Conservation (phyloP, 306 rosid species). For the Bauhinia variegata region DNA sequence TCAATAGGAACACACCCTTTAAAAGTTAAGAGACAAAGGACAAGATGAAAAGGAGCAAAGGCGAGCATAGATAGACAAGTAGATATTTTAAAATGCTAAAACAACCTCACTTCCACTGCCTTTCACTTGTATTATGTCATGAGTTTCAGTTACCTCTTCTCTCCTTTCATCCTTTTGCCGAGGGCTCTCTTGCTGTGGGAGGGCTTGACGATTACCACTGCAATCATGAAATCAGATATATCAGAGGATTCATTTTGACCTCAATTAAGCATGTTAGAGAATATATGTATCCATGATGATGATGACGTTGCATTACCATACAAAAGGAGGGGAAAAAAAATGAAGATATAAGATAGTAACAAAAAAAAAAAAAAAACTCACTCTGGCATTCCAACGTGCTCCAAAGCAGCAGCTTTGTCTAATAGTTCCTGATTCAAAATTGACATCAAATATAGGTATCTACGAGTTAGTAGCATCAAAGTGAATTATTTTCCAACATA, state of each 20-base stretch:
- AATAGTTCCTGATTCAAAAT: conserved; percentile 68
- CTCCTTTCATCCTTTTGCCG: conserved; percentile 50
- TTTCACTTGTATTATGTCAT: conserved; percentile 42
- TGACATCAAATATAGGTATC: conserved; percentile 26
- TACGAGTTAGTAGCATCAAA: conserved; percentile 3
- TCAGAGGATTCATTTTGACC: not conserved
- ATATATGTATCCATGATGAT: not conserved
- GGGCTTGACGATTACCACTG: conserved; percentile 50
- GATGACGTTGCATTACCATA: too few species aligned
- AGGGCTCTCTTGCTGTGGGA: conserved; percentile 34
- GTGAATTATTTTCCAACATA: not conserved
- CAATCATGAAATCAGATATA: conserved; percentile 15
- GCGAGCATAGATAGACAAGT: conserved; percentile 13
- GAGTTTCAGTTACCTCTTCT: conserved; percentile 53
- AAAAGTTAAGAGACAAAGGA: conserved; percentile 18
- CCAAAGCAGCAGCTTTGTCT: conserved; percentile 61
- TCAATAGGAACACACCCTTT: conserved; percentile 13
- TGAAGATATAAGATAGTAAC: not conserved
- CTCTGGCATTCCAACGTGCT: conserved; percentile 52
- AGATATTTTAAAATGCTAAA: conserved; percentile 23
- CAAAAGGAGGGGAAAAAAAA: not conserved
- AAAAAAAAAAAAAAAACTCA: conserved; percentile 36
- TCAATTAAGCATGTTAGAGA: not conserved
- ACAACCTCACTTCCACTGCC: conserved; percentile 50
- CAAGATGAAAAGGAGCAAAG: not conserved